These are phyloP conservation scores for Madurella fahalii DNA, from an alignment of 2,329 filamentous ascomycete genomes.

Conservation along the genomic window DNA sequence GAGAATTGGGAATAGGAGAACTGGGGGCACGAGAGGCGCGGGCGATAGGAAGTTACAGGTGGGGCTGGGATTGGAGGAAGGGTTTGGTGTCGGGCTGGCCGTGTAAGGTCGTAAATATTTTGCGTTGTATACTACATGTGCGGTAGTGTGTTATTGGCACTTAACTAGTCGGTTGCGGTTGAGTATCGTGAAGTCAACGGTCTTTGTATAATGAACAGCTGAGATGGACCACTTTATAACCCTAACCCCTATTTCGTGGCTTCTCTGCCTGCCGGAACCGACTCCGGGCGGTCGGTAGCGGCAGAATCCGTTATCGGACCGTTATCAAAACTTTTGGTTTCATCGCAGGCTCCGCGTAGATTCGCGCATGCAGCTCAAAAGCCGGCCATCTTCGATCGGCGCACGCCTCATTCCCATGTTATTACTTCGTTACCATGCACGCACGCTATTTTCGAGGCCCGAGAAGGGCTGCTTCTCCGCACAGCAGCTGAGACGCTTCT, in stretches of 20 bases:
- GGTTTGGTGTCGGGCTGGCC: not conserved
- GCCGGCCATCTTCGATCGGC: too few species aligned
- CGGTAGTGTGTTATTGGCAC: too few species aligned
- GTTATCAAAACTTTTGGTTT: not conserved
- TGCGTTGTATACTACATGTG: not conserved
- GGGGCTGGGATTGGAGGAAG: not conserved
- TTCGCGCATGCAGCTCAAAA: not conserved
- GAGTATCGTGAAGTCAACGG: too few species aligned
- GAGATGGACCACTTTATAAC: too few species aligned
- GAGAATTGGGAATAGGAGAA: not conserved
- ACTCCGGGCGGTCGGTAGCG: not conserved
- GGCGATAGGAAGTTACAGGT: too few species aligned
- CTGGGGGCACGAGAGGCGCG: not conserved
- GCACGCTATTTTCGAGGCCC: conserved; percentile 2
- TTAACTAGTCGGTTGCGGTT: too few species aligned
- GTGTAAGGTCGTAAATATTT: not conserved
- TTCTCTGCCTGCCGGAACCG: too few species aligned
- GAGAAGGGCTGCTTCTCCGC: not conserved
- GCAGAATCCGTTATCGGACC: not conserved
- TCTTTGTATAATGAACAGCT: too few species aligned
- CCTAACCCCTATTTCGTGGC: too few species aligned
- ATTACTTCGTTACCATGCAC: conserved; percentile 13
- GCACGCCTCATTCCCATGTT: conserved; percentile 9
- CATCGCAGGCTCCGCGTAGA: not conserved
- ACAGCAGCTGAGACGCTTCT: not conserved